Conservation (phyloP, 1,139 yeast genomes). For the Geotrichum reessii region DNA sequence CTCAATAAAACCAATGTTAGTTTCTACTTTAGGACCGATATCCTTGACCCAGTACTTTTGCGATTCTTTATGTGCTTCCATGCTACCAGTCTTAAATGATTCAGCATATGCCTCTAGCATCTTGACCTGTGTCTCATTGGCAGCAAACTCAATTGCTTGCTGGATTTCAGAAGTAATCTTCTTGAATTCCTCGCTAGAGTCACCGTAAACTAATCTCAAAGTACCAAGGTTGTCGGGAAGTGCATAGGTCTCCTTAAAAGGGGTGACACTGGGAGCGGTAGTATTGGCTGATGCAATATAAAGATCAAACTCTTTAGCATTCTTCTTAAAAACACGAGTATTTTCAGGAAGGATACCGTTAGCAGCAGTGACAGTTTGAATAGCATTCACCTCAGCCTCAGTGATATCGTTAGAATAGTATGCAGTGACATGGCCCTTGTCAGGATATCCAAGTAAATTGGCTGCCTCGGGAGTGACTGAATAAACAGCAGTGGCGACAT, state of each 20-base stretch:
- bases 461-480: conserved; percentile 43
- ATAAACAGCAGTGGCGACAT: conserved; percentile 48
- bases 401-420: conserved; percentile 59
- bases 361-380: conserved; percentile 57
- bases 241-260: conserved; percentile 25
- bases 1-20: conserved; percentile 85
- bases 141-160: conserved; percentile 56
- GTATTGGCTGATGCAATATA: conserved; percentile 32
- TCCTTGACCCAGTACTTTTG: conserved; percentile 88
- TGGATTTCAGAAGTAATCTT: conserved; percentile 52
- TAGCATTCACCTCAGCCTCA: conserved; percentile 56
- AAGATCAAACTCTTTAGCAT: conserved; percentile 30
- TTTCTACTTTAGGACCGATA: conserved; percentile 73
- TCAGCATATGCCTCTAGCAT: conserved; percentile 63
- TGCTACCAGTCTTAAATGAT: conserved; percentile 74
- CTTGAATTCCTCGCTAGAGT: conserved; percentile 59
- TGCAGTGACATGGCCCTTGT: conserved; percentile 64
- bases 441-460: conserved; percentile 70
- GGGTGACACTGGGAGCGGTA: conserved; percentile 22
- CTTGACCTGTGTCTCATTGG: conserved; percentile 63
- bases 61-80: conserved; percentile 78
- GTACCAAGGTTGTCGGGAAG: conserved; percentile 34
- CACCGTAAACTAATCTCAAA: conserved; percentile 61
- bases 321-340: conserved; percentile 51
- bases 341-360: conserved; percentile 75